Evolutionary conservation across 805 yeast species (phyloP).

Genomic region (Spathaspora passalidarum): DNA sequence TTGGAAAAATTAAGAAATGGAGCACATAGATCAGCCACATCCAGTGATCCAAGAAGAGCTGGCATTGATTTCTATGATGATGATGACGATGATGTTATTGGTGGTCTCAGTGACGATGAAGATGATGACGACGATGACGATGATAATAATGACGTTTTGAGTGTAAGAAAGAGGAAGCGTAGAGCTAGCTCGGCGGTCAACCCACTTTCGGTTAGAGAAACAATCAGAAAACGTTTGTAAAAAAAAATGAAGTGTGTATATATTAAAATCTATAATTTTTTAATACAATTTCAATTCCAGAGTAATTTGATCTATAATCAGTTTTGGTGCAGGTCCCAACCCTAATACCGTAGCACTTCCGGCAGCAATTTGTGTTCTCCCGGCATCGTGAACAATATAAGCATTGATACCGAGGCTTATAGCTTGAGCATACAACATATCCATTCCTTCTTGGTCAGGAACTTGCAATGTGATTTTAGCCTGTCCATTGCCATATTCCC

Average conservation of each 20-base stretch:
- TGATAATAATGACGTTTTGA: conserved; percentile 29
- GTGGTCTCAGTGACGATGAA: conserved; percentile 26
- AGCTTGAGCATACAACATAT: conserved; percentile 75
- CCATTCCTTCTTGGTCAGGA: conserved; percentile 67
- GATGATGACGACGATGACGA: conserved; percentile 28
- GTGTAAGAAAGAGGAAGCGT: conserved; percentile 30
- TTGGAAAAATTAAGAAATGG: conserved; percentile 39
- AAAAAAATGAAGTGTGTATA: neutral
- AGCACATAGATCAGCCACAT: conserved; percentile 17
- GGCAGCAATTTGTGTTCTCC: conserved; percentile 93
- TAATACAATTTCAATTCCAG: conserved; percentile 68
- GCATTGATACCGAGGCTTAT: conserved; percentile 75
- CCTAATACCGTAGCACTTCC: conserved; percentile 97
- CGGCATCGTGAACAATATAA: conserved; percentile 89
- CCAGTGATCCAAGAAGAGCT: conserved; percentile 26
- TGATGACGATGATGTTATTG: conserved; percentile 34
- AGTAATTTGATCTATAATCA: conserved; percentile 76
- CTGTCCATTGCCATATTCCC: conserved; percentile 81
- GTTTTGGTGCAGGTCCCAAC: conserved; percentile 92
- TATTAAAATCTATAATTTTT: neutral
- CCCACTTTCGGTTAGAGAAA: conserved; percentile 26
- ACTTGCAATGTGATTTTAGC: conserved; percentile 89
- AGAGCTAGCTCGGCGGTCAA: conserved; percentile 44
- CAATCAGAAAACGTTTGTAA: conserved; percentile 11
- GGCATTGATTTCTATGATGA: conserved; percentile 41